These are phyloP conservation scores for Yarrowia porcina DNA, from an alignment of 805 yeast species.

Conservation along the genomic window DNA sequence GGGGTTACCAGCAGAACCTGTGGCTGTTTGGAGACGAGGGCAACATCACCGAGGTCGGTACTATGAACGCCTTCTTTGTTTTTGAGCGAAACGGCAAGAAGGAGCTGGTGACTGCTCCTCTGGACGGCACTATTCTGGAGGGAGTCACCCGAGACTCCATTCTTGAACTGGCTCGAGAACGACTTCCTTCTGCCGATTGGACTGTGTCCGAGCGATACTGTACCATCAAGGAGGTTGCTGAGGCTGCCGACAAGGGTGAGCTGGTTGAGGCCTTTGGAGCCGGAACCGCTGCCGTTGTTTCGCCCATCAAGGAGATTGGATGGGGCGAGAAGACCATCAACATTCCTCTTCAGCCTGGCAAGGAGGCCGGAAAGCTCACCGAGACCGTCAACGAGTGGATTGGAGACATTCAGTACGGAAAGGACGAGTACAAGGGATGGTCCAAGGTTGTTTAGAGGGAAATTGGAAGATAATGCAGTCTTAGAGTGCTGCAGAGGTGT, in stretches of 20 bases:
- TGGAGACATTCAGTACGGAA: slow-evolving; percentile 85
- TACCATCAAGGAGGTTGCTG: slow-evolving; percentile 76
- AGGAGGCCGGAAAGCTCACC: slow-evolving; percentile 63
- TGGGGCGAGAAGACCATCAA: slow-evolving; percentile 68
- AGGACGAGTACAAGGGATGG: slow-evolving; percentile 52
- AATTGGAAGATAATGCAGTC: no score
- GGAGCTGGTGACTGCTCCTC: slow-evolving; percentile 92
- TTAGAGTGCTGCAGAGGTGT: no score
- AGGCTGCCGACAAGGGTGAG: slow-evolving; percentile 73
- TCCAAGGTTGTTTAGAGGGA: slow-evolving; percentile 27
- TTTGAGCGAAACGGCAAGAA: slow-evolving; percentile 79
- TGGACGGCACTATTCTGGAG: slow-evolving; percentile 94
- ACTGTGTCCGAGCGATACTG: slow-evolving; percentile 75
- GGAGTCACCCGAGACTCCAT: slow-evolving; percentile 96
- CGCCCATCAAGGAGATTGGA: slow-evolving; percentile 86
- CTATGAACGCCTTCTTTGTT: slow-evolving; percentile 92
- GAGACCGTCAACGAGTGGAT: slow-evolving; percentile 80
- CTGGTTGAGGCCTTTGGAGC: slow-evolving; percentile 93
- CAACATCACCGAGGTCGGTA: slow-evolving; percentile 91
- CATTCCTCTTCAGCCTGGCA: slow-evolving; percentile 79
- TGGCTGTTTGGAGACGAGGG: slow-evolving; percentile 94
- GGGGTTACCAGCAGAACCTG: slow-evolving; percentile 93
- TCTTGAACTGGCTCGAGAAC: slow-evolving; percentile 69
- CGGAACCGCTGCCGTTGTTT: slow-evolving; percentile 96
- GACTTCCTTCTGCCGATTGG: slow-evolving; percentile 77